Percentiles rank a stretch among this genome's conserved stretches.
Evolutionary conservation across 352 stramenopile genomes (phyloP).

Genomic region (Globisporangium emineosum): DNA sequence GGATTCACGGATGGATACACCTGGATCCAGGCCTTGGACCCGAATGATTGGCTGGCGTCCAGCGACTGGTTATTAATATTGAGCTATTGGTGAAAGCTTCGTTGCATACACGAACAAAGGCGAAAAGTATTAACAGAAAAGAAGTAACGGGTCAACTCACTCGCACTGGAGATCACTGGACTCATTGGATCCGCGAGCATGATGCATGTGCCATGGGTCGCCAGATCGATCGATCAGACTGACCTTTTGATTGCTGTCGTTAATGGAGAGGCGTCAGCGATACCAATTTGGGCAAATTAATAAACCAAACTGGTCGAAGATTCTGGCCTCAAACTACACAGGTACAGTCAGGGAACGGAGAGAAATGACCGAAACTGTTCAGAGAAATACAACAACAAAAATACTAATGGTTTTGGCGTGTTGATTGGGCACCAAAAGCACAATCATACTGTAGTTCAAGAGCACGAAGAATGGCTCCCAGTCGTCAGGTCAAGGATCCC

Average conservation of each 20-base stretch:
- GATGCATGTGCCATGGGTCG: too few species aligned
- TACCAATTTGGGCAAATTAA: not conserved
- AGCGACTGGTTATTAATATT: too few species aligned
- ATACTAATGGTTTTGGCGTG: not conserved
- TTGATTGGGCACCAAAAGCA: not conserved
- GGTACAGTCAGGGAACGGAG: not conserved
- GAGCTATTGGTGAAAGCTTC: too few species aligned
- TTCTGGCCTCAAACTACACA: conserved; percentile 1
- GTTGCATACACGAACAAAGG: not conserved
- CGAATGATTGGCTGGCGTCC: not conserved
- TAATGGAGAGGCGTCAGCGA: not conserved
- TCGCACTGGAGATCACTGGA: not conserved
- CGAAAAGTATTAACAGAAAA: not conserved
- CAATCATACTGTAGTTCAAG: too few species aligned
- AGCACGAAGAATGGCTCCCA: not conserved
- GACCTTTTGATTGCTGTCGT: not conserved
- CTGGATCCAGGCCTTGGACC: not conserved
- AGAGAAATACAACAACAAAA: not conserved
- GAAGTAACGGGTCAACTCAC: not conserved
- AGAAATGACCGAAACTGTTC: not conserved
- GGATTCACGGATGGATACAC: not conserved
- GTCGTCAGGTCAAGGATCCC: not conserved
- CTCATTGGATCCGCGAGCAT: not conserved
- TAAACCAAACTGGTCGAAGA: not conserved
- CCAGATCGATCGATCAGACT: too few species aligned